A percentile compares a stretch with the other conserved stretches of the same genome.
These are phyloP conservation scores for Mycena rebaudengoi DNA, from an alignment of 768 basidiomycete genomes.

Conservation along the genomic window DNA sequence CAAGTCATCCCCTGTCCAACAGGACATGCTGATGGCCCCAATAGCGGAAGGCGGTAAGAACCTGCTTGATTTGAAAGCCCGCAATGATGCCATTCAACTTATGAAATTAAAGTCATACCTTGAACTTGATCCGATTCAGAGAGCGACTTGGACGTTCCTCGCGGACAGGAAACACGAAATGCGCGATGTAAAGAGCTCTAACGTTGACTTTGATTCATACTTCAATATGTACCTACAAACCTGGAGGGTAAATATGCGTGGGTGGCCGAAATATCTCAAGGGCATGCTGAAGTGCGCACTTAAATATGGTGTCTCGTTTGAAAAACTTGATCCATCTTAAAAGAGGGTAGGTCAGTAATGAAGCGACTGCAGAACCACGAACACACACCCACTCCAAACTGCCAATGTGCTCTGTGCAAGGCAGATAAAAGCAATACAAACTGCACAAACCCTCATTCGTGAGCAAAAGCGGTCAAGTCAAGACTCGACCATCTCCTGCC, in stretches of 20 bases:
- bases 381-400: neutral
- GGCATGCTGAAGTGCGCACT: conserved; percentile 29
- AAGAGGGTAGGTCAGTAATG: neutral
- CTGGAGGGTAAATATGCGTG: conserved; percentile 25
- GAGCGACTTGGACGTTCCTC: conserved; percentile 39
- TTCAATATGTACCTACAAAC: conserved; percentile 36
- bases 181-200: neutral
- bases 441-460: neutral
- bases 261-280: conserved; percentile 20
- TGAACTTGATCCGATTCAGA: neutral
- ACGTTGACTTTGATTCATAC: conserved; percentile 1
- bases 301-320: conserved; percentile 26
- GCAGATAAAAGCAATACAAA: neutral
- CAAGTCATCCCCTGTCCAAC: conserved; percentile 22
- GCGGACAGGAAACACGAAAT: conserved; percentile 34
- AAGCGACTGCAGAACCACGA: neutral
- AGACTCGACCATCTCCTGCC: neutral
- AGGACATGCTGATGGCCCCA: conserved; percentile 26
- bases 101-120: conserved; percentile 38
- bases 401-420: neutral
- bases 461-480: neutral
- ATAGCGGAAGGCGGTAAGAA: conserved; percentile 31
- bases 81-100: conserved; percentile 37
- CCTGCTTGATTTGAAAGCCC: conserved; percentile 32
- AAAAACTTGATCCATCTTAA: conserved; percentile 23